Conservation (phyloP, 2,329 filamentous ascomycete species). For the Penicillium sp. region DNA sequence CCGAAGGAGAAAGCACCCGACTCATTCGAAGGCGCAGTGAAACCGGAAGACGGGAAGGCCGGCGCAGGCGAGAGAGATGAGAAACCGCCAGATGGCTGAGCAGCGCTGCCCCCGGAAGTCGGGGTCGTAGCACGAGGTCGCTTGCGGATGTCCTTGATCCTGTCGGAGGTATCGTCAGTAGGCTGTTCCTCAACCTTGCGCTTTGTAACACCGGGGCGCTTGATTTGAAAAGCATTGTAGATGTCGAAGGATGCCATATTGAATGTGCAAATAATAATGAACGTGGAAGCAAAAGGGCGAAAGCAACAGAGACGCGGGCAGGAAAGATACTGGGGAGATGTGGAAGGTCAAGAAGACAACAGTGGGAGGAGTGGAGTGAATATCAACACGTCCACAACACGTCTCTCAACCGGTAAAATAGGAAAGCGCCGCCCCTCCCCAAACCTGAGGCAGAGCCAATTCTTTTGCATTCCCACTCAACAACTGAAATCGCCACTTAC, state of each 20-base stretch:
- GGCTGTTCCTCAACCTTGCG: not conserved
- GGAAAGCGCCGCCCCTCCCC: too few species aligned
- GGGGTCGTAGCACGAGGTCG: conserved; percentile 19
- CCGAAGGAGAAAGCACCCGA: conserved; percentile 21
- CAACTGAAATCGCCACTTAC: conserved; percentile 43
- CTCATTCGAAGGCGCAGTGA: conserved; percentile 9
- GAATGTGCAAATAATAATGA: not conserved
- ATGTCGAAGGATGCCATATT: too few species aligned
- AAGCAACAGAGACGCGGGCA: too few species aligned
- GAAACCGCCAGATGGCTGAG: conserved; percentile 11
- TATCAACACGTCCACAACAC: too few species aligned
- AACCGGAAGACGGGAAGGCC: conserved; percentile 6
- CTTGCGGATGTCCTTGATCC: conserved; percentile 31
- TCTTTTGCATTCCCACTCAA: too few species aligned
- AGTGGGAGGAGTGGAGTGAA: too few species aligned
- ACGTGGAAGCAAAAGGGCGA: conserved; percentile 1
- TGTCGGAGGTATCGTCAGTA: conserved; percentile 11
- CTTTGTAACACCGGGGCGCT: not conserved
- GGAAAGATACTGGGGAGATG: too few species aligned
- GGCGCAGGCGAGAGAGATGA: conserved; percentile 11
- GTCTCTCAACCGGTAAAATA: too few species aligned
- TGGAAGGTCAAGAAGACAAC: too few species aligned
- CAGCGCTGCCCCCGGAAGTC: conserved; percentile 10
- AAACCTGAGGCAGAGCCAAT: too few species aligned
- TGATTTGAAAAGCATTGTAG: too few species aligned